Evolutionary conservation across 2,329 filamentous ascomycete species (phyloP), one percentile per base, ranked within the genome.

Genomic region (Chaetomium sp.): DNA sequence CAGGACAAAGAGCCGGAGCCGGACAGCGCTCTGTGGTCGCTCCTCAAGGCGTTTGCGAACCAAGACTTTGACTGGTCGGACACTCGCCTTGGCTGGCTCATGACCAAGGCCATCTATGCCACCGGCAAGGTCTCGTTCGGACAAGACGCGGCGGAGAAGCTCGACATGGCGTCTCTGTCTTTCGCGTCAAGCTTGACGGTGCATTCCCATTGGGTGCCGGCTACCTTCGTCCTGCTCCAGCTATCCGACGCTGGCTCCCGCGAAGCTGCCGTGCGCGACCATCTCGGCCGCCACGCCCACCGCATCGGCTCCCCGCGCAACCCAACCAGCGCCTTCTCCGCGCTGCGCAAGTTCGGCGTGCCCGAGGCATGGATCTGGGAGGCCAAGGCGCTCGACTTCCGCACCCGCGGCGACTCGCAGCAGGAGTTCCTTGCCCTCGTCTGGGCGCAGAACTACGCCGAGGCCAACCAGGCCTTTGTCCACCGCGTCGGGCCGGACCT

Each of bases 391-490:
- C 82, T 94, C 16, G 90, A 90, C 76, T 93, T 92, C 77, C 90
- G 91, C 67, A 88, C 88, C 64, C 86, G 88, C 55, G 86, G 87
- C 68, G 87, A 93, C 74, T 83, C 90, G 12, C 83, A 82, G 54
- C 81, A 82, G 5, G 92, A 97, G 76, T 90, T 94, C 10, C 84
- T 89, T 62, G 95, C 89, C 72, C 87, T 99, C 13, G 84, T 98
- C 65, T 87, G 87, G 57, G 94, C 93, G 2, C 84, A 85, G 47
- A 87, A 91, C 50, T 90, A 88, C 76, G 82, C 87, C 33, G 91
- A 95, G 74, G 95, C 95, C 0, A 95, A 98, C 77, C 85, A 87
- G 31, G 91, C 94, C 0, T 89, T 99, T 61, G 86, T 90, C 66
- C 86, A 87, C 68, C 85, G 90, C 69, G 93, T 98, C 33, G 95